A percentile compares a stretch with the other conserved stretches of the same genome.
These are phyloP conservation scores for slime mould (Dictyostelium discoideum) DNA, from an alignment of 78 protist species.

Conservation along the genomic window DNA sequence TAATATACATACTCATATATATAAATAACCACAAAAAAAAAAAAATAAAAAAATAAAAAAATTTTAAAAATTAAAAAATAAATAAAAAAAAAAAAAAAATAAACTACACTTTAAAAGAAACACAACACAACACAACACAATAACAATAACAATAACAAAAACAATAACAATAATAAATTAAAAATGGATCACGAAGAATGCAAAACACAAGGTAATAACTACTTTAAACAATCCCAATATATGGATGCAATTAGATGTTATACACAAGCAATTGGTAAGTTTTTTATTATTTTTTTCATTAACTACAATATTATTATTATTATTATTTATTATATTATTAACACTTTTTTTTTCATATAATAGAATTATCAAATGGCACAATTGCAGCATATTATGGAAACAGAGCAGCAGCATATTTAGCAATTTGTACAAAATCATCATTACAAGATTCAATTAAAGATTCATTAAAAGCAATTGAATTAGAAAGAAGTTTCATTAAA, in stretches of 20 bases:
- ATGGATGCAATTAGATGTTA: constrained; percentile 55
- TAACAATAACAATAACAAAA: neutral
- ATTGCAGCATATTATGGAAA: constrained; percentile 56
- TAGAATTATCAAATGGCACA: constrained; percentile 31
- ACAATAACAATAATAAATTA: neutral
- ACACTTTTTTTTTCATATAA: neutral
- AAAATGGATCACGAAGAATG: constrained; percentile 33
- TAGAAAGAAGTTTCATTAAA: constrained; percentile 57
- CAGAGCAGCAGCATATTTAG: constrained; percentile 72
- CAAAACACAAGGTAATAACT: constrained; percentile 34
- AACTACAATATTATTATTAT: neutral
- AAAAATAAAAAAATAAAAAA: neutral
- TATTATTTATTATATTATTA: neutral
- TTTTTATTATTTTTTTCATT: neutral
- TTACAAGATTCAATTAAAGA: constrained; percentile 44
- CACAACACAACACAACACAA: neutral
- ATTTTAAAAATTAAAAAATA: neutral
- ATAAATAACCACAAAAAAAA: neutral
- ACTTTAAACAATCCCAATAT: constrained; percentile 34
- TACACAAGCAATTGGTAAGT: constrained; percentile 69
- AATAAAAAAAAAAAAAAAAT: neutral
- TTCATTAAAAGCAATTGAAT: constrained; percentile 29
- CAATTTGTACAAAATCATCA: constrained; percentile 59
- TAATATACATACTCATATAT: no score
- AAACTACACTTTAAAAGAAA: neutral